Evolutionary conservation across 805 yeast species (phyloP), one percentile per base, ranked within the genome.

Genomic region (Wickerhamomyces bovis): DNA sequence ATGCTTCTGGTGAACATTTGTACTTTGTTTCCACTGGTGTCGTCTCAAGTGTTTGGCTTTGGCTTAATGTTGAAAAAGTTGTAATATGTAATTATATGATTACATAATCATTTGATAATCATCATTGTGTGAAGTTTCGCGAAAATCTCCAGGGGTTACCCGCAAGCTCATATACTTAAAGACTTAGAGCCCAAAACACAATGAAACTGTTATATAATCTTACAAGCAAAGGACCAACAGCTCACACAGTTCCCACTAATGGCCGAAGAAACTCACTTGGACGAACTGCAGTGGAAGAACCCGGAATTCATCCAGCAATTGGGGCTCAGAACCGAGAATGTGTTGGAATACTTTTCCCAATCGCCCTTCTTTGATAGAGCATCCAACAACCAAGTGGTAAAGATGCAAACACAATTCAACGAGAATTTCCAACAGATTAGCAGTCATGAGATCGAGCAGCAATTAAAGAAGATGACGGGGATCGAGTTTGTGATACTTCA

Each of bases 281-380:
- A 90, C 61, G 97, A 92, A 58, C 75, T 94, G 38, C 98, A 90
- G 64, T 94, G 99, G 99, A 80, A 90, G 54, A 84, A 94, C 4
- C 98, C 99, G 1, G 99, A 94, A 65, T 94, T 97, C 95, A 89
- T 94, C 53, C 96, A 89, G 62, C 78, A 83, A 44, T 82, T 81
- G 62, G 97, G 96, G 0, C 76, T 94, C 21, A 75, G 89, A 40
- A 85, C 95, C 0, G 95, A 83, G 44, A 94, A 90, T 61, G 97
- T 94, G 1, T 74, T 94, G 19, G 98, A 94, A 49, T 94, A 94
- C 66, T 90, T 94, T 60, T 73, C 97, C 4, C 87, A 88, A 56
- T 87, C 96, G 3, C 99, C 99, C 2, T 95, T 92, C 67, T 94
- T 86, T 62, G 97, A 92, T 62, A 76, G 97, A 54, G 81, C 95